Evolutionary conservation across 257 asterid genomes (phyloP), one percentile per base, ranked within the genome.

Genomic region (Ajuga chamaepitys): DNA sequence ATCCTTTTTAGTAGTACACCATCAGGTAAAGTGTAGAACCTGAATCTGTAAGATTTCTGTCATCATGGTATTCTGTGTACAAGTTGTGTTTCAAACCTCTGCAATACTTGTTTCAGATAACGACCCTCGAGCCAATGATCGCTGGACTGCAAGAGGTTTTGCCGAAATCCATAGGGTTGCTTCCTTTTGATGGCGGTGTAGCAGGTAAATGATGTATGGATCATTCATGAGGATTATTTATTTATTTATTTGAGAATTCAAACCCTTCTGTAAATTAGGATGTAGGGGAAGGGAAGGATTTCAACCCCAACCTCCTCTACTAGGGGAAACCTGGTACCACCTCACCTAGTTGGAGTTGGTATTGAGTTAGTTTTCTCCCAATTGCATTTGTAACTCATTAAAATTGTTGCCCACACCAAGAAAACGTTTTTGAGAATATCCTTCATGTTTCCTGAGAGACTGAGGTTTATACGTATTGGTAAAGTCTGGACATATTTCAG

Each of bases 131-230:
- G 84, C 96, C 97, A 68, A 67, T 94, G 87, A 85, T 88, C 77
- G 74, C 87, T 6, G 89, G 86, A 54, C 67, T 94, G 80, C 97
- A 90, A 85, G 95, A 94, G 75, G 95, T 86, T 67, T 81, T 94
- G 71, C 99, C 97, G 42, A 94, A 88, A 72, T 94, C 99, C 37
- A 82, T 94, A 60, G 99, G 95, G 44, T 75, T 94, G 62, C 95
- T 94, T 80, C 83, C 99, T 70, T 94, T 90, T 63, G 97, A 94
- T 76, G 93, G 95, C 61, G 99, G 99, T 65, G 85, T 94, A 65
- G 78, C 95, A 78, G 99, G 99, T 89, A 80, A 28, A 50, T 68
- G 59, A 44, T 62, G 53, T 50, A 56, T 35, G 58, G 50, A 38
- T 70, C 25, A 60, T 35, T 21, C 44, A 44, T 48, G 20, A 17